phyloP scores from a whole-genome alignment of 208 protist genomes.

The Paratrypanosoma confusum region DNA sequence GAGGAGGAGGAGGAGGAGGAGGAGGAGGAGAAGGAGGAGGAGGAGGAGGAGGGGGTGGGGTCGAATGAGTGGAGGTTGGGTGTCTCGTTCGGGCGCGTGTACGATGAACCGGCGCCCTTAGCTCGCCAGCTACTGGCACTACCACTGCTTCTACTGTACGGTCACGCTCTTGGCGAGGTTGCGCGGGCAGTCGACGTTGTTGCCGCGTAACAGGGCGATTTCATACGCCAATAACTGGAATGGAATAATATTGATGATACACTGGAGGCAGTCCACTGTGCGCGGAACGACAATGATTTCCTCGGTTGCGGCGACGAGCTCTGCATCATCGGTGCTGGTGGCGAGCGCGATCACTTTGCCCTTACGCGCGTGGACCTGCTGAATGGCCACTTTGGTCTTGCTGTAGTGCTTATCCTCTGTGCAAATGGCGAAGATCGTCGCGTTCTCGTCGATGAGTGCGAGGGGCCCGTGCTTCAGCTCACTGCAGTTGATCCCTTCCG shows the following conservation, averaged over 20 bases:
- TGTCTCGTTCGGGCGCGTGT: no score
- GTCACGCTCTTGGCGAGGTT: conserved; percentile 98
- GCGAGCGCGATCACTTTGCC: conserved; percentile 74
- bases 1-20: no score
- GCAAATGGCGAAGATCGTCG: conserved; percentile 89
- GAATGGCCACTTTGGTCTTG: conserved; percentile 72
- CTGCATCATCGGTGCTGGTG: conserved; percentile 29
- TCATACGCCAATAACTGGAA: conserved; percentile 96
- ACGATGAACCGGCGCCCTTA: no score
- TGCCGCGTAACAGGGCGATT: conserved; percentile 80
- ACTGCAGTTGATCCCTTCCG: conserved; percentile 93
- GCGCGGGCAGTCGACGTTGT: conserved; percentile 91
- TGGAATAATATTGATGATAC: conserved; percentile 90
- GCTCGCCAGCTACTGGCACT: no score
- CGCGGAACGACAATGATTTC: conserved; percentile 52
- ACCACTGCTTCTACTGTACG: conserved; percentile 38
- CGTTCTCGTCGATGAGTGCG: conserved; percentile 91
- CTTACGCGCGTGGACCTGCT: conserved; percentile 82
- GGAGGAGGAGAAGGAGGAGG: no score
- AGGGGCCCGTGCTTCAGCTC: conserved; percentile 98
- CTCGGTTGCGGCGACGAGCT: conserved; percentile 21
- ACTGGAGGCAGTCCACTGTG: conserved; percentile 83
- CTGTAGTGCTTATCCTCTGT: conserved; percentile 61
- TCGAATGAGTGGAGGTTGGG: no score
- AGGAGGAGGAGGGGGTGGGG: no score